Evolutionary conservation across 352 stramenopile genomes (phyloP), one percentile per base, ranked within the genome.

Genomic region (Phytophthora kernoviae): DNA sequence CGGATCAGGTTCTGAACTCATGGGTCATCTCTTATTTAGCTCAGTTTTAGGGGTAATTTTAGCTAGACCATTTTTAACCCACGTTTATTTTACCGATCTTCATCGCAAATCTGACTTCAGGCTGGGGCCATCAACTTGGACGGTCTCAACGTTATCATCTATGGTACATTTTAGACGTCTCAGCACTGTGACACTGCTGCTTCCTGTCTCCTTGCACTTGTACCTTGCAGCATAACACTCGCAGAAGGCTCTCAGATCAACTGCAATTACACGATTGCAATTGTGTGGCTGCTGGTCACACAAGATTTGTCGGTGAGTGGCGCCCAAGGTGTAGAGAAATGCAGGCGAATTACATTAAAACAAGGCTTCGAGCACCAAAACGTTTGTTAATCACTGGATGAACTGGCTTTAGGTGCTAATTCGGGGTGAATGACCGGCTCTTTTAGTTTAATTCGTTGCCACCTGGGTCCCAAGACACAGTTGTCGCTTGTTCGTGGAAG

Each of bases 321-420:
- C 4, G 15, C 18, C 11, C 37, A 17, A 15, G 33, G 32, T 46
- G 50, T 45, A 55, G 32, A 58, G 60, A 68, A 54, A 53, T 54
- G 60, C 54, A 56, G 32, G 58, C 33, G 33, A 30, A 30, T 30
- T 39, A 39, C 33, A 20, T 30, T n/a, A 43, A 41, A 34, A 44
- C 22, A 36, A 41, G 54, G 37, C 37, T 43, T 43, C 37, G 54
- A 65, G 54, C 61, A 65, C 47, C 56, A 70, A 70, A 70, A 61
- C 15, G 18, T 18, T 20, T 32, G 2, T 59, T 49, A 54, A 65
- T 58, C 58, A 20, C 18, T 42, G 44, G 17, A 10, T 40, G 42
- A 56, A 51, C 49, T 60, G 57, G 40, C 30, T 14, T 4, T n/a
- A 43, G n/a, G 18, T 33, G 24, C 45, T 51, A 33, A 40, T 54